Percentiles rank a stretch among this genome's conserved stretches.
Conservation (phyloP, 83 land plant genomes). For the Thuja plicata region DNA sequence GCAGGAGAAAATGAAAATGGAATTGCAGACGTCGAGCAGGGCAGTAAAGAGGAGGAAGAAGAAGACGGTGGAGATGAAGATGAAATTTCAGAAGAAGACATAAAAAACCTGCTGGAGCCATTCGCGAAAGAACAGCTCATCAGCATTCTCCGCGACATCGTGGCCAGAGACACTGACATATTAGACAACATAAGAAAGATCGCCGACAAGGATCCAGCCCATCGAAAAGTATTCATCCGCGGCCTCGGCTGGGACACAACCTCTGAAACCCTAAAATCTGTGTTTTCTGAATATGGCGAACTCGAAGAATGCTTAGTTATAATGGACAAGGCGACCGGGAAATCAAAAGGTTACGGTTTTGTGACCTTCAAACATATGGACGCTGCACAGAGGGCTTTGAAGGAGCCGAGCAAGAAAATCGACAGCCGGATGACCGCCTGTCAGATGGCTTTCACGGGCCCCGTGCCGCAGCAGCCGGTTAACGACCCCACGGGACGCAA, state of each 20-base stretch:
- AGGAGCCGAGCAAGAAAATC: slow-evolving; percentile 70
- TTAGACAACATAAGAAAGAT: slow-evolving; percentile 24
- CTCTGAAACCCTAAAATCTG: slow-evolving; percentile 34
- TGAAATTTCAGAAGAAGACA: slow-evolving; percentile 21
- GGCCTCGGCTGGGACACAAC: slow-evolving; percentile 85
- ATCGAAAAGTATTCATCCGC: slow-evolving; percentile 78
- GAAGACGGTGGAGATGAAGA: neutral
- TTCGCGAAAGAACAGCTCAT: slow-evolving; percentile 60
- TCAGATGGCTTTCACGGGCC: slow-evolving; percentile 69
- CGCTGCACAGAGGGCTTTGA: slow-evolving; percentile 56
- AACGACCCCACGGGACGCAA: slow-evolving; percentile 33
- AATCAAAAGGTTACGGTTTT: slow-evolving; percentile 39
- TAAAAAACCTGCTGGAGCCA: slow-evolving; percentile 57
- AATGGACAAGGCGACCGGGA: neutral
- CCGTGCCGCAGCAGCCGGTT: slow-evolving; percentile 7
- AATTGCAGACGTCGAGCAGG: slow-evolving; percentile 20
- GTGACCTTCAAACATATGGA: slow-evolving; percentile 51
- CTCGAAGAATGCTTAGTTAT: neutral
- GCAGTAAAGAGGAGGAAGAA: neutral
- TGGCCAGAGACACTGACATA: neutral
- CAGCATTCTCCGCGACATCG: slow-evolving; percentile 45
- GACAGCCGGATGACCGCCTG: slow-evolving; percentile 55
- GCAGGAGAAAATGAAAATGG: slow-evolving; percentile 11
- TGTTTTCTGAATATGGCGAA: slow-evolving; percentile 29
- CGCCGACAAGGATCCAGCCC: slow-evolving; percentile 60